Conservation (phyloP, 805 yeast species). For the Saccharomycopsis microspora region DNA sequence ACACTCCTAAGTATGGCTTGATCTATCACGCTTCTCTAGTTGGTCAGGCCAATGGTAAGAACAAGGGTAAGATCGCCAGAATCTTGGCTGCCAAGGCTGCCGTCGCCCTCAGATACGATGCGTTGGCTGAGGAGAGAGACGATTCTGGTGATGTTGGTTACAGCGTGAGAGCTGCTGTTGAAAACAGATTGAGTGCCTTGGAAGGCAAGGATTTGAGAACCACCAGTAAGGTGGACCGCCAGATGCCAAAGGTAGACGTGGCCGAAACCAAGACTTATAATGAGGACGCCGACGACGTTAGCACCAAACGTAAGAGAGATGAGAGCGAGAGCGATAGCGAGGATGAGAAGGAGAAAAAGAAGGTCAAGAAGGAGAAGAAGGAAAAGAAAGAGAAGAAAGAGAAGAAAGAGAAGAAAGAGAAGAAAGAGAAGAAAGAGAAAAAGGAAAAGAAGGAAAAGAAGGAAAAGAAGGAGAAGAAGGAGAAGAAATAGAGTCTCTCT, state of each 20-base stretch:
- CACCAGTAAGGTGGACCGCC: constrained; percentile 70
- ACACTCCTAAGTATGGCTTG: constrained; percentile 97
- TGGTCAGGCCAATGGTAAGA: constrained; percentile 96
- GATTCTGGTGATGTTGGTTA: constrained; percentile 92
- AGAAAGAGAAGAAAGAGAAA: constrained; percentile 13
- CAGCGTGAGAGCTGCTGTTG: constrained; percentile 86
- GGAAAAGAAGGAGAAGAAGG: not conserved
- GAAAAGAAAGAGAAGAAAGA: constrained; percentile 17
- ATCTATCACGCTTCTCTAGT: constrained; percentile 93
- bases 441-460: constrained; percentile 5
- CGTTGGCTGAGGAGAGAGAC: constrained; percentile 92
- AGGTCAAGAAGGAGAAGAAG: constrained; percentile 24
- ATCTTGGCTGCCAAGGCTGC: constrained; percentile 98
- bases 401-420: constrained; percentile 10
- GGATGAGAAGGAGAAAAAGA: constrained; percentile 22
- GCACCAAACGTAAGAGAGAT: constrained; percentile 23
- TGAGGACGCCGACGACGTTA: constrained; percentile 78
- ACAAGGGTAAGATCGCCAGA: constrained; percentile 98
- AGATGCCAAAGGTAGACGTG: constrained; percentile 78
- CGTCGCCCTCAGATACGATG: constrained; percentile 92
- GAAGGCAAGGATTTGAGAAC: constrained; percentile 97
- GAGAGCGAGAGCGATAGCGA: constrained; percentile 25
- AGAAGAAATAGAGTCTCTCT: constrained; percentile 2
- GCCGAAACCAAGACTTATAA: constrained; percentile 82
- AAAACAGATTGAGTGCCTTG: constrained; percentile 82